Base-by-base conservation (phyloP, 305 asterid species). In the Fraxinus nigra region DNA sequence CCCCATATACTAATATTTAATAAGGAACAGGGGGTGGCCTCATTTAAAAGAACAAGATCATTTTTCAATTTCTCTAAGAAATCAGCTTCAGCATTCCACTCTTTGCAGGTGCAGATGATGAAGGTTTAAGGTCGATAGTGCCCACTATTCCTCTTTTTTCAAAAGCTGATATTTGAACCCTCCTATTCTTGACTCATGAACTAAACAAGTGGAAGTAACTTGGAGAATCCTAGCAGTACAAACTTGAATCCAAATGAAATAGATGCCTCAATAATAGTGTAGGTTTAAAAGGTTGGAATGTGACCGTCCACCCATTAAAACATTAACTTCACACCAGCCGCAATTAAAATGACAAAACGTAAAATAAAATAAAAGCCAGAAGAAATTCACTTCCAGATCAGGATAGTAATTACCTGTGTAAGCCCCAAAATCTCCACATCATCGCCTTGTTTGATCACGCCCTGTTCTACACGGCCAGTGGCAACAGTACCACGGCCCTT, bases 401-500 rank as follows among this genome's bases (percentile, higher is more conserved):
- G 72, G 69, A 51, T 26, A 78, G 48, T 79, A 63, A 80, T 82
- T 80, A 93, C 99, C 91, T 88, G 97, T 83, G 93, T 87, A 82
- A 97, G 85, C 82, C 99, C 99, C 88, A 91, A 82, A 83, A 95
- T 93, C 87, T 97, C 98, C 46, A 97, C 97, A 85, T 97, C 99
- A 61, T 97, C 99, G 7, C 99, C 99, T 28, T 92, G 90, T 86
- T 97, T 97, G 72, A 97, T 89, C 28, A 88, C 75, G 72, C 99
- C 99, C 87, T 97, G 99, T 85, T 97, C 99, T 67, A 97, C 89
- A 82, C 98, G 98, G 82, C 99, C 99, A 26, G 99, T 97, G 79
- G 99, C 99, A 89, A 97, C 99, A 70, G 99, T 97, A 86, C 99
- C 99, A 87, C 99, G 98, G 13, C 99, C 99, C 99, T 97, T 78